Percentiles rank a stretch among this genome's conserved stretches.
phyloP scores from a whole-genome alignment of 106 monocot genomes.

The Ottelia alismoides region DNA sequence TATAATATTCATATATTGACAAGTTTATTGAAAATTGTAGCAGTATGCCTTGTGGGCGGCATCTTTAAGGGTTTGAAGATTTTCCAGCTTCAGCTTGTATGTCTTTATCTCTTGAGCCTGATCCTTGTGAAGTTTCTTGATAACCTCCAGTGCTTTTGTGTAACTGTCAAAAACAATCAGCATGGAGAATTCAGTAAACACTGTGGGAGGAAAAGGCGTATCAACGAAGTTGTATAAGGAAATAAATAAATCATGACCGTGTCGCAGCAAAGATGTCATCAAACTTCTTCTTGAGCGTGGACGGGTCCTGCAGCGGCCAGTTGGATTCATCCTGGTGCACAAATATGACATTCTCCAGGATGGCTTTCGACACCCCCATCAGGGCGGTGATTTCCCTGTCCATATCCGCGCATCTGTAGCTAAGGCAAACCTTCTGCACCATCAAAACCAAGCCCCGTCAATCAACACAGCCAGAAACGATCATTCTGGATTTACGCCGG shows the following conservation, averaged over 20 bases:
- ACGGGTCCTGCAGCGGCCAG: slow-evolving; percentile 96
- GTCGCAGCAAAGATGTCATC: slow-evolving; percentile 99
- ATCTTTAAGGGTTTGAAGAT: slow-evolving; percentile 97
- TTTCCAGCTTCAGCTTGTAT: slow-evolving; percentile 88
- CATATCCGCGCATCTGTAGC: slow-evolving; percentile 99
- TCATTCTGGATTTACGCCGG: no score
- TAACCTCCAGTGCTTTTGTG: slow-evolving; percentile 95
- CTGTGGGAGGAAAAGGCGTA: not conserved
- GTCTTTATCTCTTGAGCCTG: slow-evolving; percentile 96
- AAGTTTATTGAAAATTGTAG: no score
- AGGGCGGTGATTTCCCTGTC: slow-evolving; percentile 91
- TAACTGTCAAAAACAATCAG: slow-evolving; percentile 28
- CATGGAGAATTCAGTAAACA: not conserved
- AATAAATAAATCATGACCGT: no score
- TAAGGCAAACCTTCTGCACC: slow-evolving; percentile 99
- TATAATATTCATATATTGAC: no score
- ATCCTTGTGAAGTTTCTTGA: slow-evolving; percentile 98
- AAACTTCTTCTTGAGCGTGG: slow-evolving; percentile 97
- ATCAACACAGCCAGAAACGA: no score
- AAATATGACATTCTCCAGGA: slow-evolving; percentile 96
- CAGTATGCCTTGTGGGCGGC: slow-evolving; percentile 93
- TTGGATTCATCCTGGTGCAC: slow-evolving; percentile 99
- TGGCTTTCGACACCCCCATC: slow-evolving; percentile 97
- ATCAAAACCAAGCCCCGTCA: no score
- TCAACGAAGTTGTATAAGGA: no score